A percentile compares a stretch with the other conserved stretches of the same genome.
These are phyloP conservation scores for Lichtheimia ramosa DNA, from an alignment of 371 early-diverging fungal species.

Conservation along the genomic window DNA sequence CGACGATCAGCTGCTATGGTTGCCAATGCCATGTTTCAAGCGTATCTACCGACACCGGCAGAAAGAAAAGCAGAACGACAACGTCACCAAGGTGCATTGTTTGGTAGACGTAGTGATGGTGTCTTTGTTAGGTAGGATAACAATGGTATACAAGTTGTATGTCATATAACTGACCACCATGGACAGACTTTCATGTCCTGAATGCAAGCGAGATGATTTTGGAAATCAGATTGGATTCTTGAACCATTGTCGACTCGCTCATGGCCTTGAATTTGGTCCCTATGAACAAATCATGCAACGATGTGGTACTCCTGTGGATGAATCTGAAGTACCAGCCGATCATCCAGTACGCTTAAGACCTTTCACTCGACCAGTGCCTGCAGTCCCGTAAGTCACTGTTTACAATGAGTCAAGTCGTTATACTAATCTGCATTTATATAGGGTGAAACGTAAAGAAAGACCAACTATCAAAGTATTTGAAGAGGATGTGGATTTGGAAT, in stretches of 20 bases:
- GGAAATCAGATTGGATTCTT: constrained; percentile 77
- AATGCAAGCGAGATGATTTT: constrained; percentile 65
- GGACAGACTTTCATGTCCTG: constrained; percentile 55
- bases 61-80: constrained; percentile 10
- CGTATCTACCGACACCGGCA: background rate
- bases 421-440: background rate
- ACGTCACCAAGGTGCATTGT: constrained; percentile 23
- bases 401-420: background rate
- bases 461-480: constrained; percentile 73
- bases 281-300: constrained; percentile 67
- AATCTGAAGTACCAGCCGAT: constrained; percentile 61
- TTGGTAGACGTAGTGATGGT: constrained; percentile 60
- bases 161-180: background rate
- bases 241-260: constrained; percentile 78
- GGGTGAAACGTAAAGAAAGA: constrained; percentile 33
- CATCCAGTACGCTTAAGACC: constrained; percentile 53
- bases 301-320: constrained; percentile 70
- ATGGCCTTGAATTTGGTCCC: constrained; percentile 66
- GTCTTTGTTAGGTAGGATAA: constrained; percentile 54
- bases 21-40: constrained; percentile 9
- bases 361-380: constrained; percentile 24
- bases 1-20: constrained; percentile 33
- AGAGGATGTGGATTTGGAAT: constrained; percentile 69
- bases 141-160: background rate
- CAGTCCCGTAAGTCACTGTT: constrained; percentile 3